phyloP scores from a whole-genome alignment of 1,284 basidiomycete species.

The Cryptococcus depauperatus region DNA sequence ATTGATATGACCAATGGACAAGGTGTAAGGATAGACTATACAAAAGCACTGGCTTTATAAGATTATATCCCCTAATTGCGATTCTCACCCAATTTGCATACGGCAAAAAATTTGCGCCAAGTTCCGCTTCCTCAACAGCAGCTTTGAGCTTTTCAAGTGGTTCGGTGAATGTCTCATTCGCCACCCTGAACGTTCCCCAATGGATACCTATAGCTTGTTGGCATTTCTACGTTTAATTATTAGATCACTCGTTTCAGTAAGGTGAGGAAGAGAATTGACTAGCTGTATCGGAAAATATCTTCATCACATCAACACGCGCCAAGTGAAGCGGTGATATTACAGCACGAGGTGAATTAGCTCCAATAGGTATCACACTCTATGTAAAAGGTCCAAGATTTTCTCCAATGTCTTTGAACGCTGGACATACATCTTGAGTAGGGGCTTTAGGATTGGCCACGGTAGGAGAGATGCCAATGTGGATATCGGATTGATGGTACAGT shows the following conservation, averaged over 20 bases:
- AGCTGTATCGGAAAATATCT: conserved; percentile 56
- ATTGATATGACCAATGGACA: too few relatives aligned
- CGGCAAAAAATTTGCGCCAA: conserved; percentile 51
- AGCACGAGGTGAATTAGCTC: conserved; percentile 56
- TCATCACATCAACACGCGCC: conserved; percentile 53
- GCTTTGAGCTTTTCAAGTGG: conserved; percentile 52
- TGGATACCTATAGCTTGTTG: conserved; percentile 60
- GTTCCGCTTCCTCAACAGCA: conserved; percentile 50
- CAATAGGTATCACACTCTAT: conserved; percentile 57
- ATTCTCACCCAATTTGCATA: conserved; percentile 55
- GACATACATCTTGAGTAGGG: conserved; percentile 45
- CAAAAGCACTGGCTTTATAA: too few relatives aligned
- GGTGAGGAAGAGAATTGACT: conserved; percentile 12
- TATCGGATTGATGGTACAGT: conserved; percentile 48
- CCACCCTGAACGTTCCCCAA: conserved; percentile 53
- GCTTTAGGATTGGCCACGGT: conserved; percentile 36
- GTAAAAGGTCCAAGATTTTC: conserved; percentile 54
- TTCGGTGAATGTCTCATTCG: conserved; percentile 53
- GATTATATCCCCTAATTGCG: too few relatives aligned
- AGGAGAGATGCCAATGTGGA: conserved; percentile 38
- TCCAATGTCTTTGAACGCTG: conserved; percentile 62
- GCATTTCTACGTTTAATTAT: conserved; percentile 25
- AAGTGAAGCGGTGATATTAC: conserved; percentile 57
- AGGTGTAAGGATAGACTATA: too few relatives aligned
- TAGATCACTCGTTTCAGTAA: neutral